Evolutionary conservation across 441 rosid species (phyloP), one percentile per base, ranked within the genome.

Genomic region (Mallotus repandus): DNA sequence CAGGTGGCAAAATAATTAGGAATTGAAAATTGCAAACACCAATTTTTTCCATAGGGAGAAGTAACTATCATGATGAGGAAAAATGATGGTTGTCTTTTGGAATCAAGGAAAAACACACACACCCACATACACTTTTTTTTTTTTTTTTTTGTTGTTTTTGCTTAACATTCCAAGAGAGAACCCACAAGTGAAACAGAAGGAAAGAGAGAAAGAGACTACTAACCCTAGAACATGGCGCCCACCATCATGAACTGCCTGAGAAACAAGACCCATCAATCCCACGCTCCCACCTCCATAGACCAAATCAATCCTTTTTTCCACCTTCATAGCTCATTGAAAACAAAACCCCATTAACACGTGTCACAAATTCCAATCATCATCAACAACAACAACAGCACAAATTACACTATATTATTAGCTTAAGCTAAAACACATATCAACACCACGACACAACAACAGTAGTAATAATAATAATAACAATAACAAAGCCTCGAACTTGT

Each of bases 221-320:
- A 87, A 94, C 98, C 98, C 96, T 89, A 94, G 84, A 83, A 94
- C 98, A 88, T 92, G 98, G 83, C 98, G 97, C 81, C 97, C 98
- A 65, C 97, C 98, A 89, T 88, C 92, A 90, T 89, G 97, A 88
- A 92, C 98, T 52, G 97, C 97, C 80, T 94, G 98, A 83, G 98
- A 94, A 82, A 94, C 91, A 75, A 94, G 95, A 81, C 97, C 98
- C 98, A 94, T 94, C 84, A 94, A 85, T 67, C 98, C 98, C 87
- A 92, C 91, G 93, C 97, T 92, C 57, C 98, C 97, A 66, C 98
- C 98, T 84, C 98, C 98, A 79, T 94, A 94, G 62, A 94, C 97
- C 91, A 94, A 83, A 84, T 94, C 95, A 89, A 92, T 92, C 83
- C 89, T 88, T 80, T 86, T 86, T 82, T 94, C 98, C 88, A 94